These are phyloP conservation scores for Hypoxylon sp. DNA, from an alignment of 2,329 filamentous ascomycete genomes.

Conservation along the genomic window DNA sequence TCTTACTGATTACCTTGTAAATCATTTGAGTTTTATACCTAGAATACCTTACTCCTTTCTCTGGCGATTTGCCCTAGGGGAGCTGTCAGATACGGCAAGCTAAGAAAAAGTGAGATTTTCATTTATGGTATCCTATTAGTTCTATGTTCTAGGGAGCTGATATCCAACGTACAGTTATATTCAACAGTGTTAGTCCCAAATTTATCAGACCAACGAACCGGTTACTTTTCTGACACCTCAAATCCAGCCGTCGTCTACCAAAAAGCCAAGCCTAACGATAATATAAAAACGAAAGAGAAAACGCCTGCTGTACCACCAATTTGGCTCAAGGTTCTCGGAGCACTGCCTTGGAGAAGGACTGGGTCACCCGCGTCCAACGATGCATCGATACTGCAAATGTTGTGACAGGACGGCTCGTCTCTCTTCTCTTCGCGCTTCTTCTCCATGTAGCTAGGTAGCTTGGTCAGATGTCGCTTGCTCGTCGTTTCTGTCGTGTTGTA, in stretches of 20 bases:
- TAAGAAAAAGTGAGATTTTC: too few species aligned
- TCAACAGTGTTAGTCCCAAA: neutral
- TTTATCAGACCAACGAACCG: too few species aligned
- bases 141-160: conserved; percentile 2
- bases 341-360: conserved; percentile 47
- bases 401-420: conserved; percentile 37
- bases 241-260: conserved; percentile 13
- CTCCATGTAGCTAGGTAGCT: neutral
- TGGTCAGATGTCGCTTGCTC: conserved; percentile 18
- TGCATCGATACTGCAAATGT: conserved; percentile 50
- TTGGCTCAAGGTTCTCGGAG: conserved; percentile 35
- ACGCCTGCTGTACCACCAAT: conserved; percentile 26
- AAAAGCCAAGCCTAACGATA: conserved; percentile 36
- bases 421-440: conserved; percentile 19
- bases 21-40: too few species aligned
- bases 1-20: too few species aligned
- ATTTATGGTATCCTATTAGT: conserved; percentile 4
- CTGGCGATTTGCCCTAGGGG: too few species aligned
- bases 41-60: too few species aligned
- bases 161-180: conserved; percentile 6
- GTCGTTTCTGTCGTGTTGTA: conserved; percentile 55
- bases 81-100: too few species aligned
- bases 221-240: conserved; percentile 7
- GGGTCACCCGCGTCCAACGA: conserved; percentile 50
- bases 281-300: conserved; percentile 39